Conservation (phyloP, 768 basidiomycete species). For the Kondoa subrosea region DNA sequence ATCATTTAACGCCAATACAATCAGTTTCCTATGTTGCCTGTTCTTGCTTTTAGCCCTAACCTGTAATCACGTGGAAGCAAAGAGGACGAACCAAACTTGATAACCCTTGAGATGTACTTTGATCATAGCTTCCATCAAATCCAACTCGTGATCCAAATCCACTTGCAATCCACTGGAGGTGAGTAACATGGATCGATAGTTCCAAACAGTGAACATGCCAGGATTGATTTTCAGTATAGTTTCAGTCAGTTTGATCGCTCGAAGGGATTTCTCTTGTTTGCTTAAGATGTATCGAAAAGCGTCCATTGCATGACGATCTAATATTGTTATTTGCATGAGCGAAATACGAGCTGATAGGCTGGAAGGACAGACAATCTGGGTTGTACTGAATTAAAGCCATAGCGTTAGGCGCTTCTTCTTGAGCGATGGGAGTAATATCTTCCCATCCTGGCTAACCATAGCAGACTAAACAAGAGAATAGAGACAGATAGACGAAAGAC, state of each 20-base stretch:
- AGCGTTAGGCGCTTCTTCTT: conserved; percentile 59
- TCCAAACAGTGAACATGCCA: conserved; percentile 91
- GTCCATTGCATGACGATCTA: conserved; percentile 82
- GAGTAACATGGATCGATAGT: conserved; percentile 5
- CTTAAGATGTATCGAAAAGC: conserved; percentile 77
- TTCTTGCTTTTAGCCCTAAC: background rate
- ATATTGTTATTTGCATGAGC: background rate
- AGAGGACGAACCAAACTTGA: conserved; percentile 74
- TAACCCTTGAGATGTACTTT: conserved; percentile 77
- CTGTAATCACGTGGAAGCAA: background rate
- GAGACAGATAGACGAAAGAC: background rate
- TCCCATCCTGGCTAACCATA: conserved; percentile 40
- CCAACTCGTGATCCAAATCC: conserved; percentile 53
- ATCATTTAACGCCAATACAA: conserved; percentile 33
- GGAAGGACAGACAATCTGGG: conserved; percentile 52
- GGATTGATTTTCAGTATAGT: conserved; percentile 78
- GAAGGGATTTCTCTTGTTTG: conserved; percentile 54
- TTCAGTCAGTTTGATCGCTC: conserved; percentile 77
- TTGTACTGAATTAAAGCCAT: conserved; percentile 86
- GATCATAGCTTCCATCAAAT: conserved; percentile 73
- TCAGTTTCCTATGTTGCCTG: conserved; percentile 37
- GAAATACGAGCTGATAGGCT: background rate
- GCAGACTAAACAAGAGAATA: background rate
- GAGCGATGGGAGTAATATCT: conserved; percentile 60
- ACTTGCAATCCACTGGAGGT: conserved; percentile 1